Conservation (phyloP, 129 eudicot species). For the Helianthus tuberosus region DNA sequence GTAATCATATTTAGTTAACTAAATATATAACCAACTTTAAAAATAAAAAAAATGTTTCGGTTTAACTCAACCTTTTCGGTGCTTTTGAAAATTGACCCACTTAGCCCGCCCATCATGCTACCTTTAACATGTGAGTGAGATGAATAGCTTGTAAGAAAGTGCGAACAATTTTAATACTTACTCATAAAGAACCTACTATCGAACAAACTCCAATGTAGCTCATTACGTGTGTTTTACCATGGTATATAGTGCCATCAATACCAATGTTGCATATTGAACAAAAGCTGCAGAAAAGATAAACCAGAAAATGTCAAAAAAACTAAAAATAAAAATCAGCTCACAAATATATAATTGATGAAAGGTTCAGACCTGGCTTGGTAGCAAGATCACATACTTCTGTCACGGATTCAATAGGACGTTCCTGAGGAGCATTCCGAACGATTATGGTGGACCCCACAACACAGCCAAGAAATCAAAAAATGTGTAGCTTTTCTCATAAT, state of each 20-base stretch:
- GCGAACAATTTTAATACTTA: constrained; percentile 39
- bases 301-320: constrained; percentile 8
- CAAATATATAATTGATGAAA: too few relatives aligned
- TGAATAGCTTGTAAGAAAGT: constrained; percentile 16
- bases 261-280: constrained; percentile 70
- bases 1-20: too few relatives aligned
- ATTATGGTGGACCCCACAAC: constrained; percentile 93
- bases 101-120: too few relatives aligned
- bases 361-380: constrained; percentile 79
- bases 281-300: constrained; percentile 59
- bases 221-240: constrained; percentile 85
- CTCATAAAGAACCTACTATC: constrained; percentile 88
- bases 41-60: too few relatives aligned
- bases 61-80: too few relatives aligned
- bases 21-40: too few relatives aligned
- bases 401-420: constrained; percentile 85
- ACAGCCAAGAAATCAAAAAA: constrained; percentile 89
- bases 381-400: constrained; percentile 96
- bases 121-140: too few relatives aligned
- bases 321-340: too few relatives aligned
- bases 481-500: constrained; percentile 77
- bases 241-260: constrained; percentile 73
- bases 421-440: constrained; percentile 88
- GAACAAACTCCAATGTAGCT: constrained; percentile 92
- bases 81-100: too few relatives aligned